Percentiles rank a stretch among this genome's conserved stretches.
Conservation (phyloP, 805 yeast species). For the Zygoascus bituminiphila region DNA sequence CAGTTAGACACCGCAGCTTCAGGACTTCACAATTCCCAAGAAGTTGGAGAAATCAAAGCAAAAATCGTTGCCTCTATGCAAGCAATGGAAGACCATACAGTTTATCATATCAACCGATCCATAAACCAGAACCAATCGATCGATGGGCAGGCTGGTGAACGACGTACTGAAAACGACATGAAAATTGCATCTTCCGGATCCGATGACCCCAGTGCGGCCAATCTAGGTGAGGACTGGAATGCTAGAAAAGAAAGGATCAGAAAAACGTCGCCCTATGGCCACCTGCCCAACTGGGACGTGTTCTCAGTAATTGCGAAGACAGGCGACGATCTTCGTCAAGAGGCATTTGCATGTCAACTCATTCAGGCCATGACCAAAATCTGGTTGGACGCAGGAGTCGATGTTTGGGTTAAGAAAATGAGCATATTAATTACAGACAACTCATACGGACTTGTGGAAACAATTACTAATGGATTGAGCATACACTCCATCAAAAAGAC, state of each 20-base stretch:
- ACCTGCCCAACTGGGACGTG: conserved; percentile 85
- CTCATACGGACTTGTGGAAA: conserved; percentile 86
- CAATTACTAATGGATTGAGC: conserved; percentile 90
- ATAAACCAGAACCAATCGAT: conserved; percentile 41
- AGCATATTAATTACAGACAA: conserved; percentile 85
- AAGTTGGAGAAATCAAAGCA: conserved; percentile 58
- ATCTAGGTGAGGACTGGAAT: conserved; percentile 89
- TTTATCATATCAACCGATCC: conserved; percentile 40
- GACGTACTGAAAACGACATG: conserved; percentile 86
- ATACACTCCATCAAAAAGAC: conserved; percentile 93
- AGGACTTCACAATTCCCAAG: conserved; percentile 40
- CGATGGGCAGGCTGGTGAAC: conserved; percentile 56
- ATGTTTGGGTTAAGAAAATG: conserved; percentile 91
- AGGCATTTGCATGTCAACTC: conserved; percentile 94
- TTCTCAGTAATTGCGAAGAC: conserved; percentile 95
- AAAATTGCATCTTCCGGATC: conserved; percentile 48
- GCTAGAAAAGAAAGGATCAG: conserved; percentile 75
- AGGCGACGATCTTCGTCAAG: conserved; percentile 93
- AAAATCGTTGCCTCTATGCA: conserved; percentile 68
- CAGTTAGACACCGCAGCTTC: conserved; percentile 61
- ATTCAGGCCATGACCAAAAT: conserved; percentile 79
- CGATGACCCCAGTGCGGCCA: conserved; percentile 41
- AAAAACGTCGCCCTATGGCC: conserved; percentile 71
- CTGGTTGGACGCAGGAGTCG: conserved; percentile 64
- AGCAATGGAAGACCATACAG: conserved; percentile 55